Percentiles rank a stretch among this genome's conserved stretches.
Conservation (phyloP, 805 yeast species). For the Starmerella vaccinii region DNA sequence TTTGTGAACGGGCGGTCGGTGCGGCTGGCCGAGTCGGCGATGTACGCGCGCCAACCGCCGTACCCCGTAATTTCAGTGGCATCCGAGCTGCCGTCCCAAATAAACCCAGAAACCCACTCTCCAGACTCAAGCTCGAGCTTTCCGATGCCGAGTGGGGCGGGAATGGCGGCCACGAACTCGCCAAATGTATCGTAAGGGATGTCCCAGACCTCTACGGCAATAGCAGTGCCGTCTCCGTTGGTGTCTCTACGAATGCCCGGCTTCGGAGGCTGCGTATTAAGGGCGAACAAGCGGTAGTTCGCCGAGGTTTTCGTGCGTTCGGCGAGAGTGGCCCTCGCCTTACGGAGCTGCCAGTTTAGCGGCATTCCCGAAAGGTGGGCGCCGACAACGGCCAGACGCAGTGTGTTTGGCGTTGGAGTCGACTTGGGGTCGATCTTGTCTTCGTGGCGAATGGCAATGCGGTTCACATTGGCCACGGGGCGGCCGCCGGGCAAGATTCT, state of each 20-base stretch:
- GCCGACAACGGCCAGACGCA: conserved; percentile 87
- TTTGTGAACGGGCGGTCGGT: conserved; percentile 55
- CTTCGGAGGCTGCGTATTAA: conserved; percentile 67
- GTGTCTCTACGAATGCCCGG: conserved; percentile 77
- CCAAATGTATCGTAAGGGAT: conserved; percentile 74
- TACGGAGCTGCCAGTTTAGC: conserved; percentile 85
- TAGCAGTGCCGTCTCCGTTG: conserved; percentile 31
- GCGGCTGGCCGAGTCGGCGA: conserved; percentile 30
- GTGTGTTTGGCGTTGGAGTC: conserved; percentile 31
- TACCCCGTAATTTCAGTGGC: conserved; percentile 70
- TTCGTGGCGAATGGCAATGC: conserved; percentile 38
- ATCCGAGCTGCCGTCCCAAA: conserved; percentile 73
- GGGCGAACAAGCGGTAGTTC: conserved; percentile 66
- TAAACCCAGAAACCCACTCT: conserved; percentile 80
- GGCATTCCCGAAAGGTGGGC: conserved; percentile 87
- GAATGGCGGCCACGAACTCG: conserved; percentile 74
- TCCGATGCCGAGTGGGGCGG: conserved; percentile 92
- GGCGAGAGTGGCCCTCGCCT: conserved; percentile 65
- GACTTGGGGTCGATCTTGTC: conserved; percentile 10
- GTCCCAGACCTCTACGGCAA: conserved; percentile 73
- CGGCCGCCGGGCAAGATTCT: conserved; percentile 49
- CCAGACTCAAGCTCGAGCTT: conserved; percentile 76
- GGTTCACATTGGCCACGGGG: conserved; percentile 41
- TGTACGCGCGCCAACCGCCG: conserved; percentile 80
- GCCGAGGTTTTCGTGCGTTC: conserved; percentile 58